Percentiles rank a stretch among this genome's conserved stretches.
Conservation (phyloP, 768 basidiomycete genomes). For the Leccinum obscurum region DNA sequence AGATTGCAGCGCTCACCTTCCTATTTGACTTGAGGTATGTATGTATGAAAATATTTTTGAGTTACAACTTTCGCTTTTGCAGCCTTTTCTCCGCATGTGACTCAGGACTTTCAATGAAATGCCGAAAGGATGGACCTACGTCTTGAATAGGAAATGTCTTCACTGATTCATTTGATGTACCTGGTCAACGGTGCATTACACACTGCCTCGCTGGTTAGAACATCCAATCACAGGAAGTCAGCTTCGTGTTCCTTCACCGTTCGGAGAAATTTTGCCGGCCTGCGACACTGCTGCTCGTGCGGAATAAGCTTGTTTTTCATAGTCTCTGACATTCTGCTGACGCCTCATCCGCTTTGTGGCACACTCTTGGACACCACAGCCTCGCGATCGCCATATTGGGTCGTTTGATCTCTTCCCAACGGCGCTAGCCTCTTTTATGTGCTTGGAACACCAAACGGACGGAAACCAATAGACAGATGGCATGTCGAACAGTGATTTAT, state of each 20-base stretch:
- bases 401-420: slow-evolving; percentile 2
- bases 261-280: background rate
- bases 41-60: slow-evolving; percentile 9
- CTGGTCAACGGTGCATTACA: slow-evolving; percentile 18
- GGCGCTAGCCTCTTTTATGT: slow-evolving; percentile 1
- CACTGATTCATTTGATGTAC: slow-evolving; percentile 20
- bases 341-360: slow-evolving; percentile 31
- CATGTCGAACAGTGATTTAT: slow-evolving; percentile 4
- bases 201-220: slow-evolving; percentile 12
- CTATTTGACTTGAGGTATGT: slow-evolving; percentile 4
- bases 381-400: slow-evolving; percentile 11
- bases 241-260: slow-evolving; percentile 1
- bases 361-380: slow-evolving; percentile 33
- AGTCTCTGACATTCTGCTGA: slow-evolving; percentile 18
- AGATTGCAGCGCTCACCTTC: background rate
- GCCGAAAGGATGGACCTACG: slow-evolving; percentile 7
- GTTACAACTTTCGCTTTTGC: slow-evolving; percentile 11
- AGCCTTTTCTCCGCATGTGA: slow-evolving; percentile 18
- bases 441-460: background rate
- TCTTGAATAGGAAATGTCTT: slow-evolving; percentile 17
- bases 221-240: slow-evolving; percentile 5
- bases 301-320: slow-evolving; percentile 10
- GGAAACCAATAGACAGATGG: slow-evolving; percentile 8
- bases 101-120: slow-evolving; percentile 10
- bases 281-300: background rate